These are phyloP conservation scores for Cucumis melo DNA, from an alignment of 306 rosid genomes.

Conservation along the genomic window DNA sequence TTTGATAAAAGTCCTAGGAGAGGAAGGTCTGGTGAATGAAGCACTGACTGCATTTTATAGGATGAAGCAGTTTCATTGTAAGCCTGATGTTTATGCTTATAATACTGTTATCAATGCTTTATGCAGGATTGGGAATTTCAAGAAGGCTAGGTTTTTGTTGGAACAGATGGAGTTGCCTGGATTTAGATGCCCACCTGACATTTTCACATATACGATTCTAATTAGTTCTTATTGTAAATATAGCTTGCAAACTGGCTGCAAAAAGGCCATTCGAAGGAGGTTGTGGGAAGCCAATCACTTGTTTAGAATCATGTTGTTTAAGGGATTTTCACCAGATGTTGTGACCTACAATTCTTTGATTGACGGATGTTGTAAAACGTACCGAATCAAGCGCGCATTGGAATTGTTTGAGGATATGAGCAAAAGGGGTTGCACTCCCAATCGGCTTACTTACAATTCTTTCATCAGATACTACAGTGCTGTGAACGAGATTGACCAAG, in stretches of 20 bases:
- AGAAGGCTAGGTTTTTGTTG: conserved; percentile 50
- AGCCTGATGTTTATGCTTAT: conserved; percentile 56
- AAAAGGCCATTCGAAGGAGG: conserved; percentile 64
- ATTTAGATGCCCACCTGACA: conserved; percentile 64
- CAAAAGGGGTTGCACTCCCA: conserved; percentile 50
- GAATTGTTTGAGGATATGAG: conserved; percentile 78
- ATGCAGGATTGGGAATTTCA: conserved; percentile 57
- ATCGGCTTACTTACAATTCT: conserved; percentile 55
- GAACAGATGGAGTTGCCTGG: conserved; percentile 92
- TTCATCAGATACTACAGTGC: conserved; percentile 65
- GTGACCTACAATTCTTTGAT: conserved; percentile 79
- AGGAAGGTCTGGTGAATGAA: conserved; percentile 55
- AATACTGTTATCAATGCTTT: conserved; percentile 49
- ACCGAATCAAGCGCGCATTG: conserved; percentile 49
- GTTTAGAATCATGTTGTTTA: conserved; percentile 69
- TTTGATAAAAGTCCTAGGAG: conserved; percentile 81
- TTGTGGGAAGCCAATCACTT: conserved; percentile 74
- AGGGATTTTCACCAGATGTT: conserved; percentile 66
- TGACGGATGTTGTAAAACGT: conserved; percentile 78
- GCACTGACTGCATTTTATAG: conserved; percentile 53
- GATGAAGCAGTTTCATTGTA: conserved; percentile 63
- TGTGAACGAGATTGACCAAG: conserved; percentile 71
- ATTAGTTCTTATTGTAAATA: conserved; percentile 60
- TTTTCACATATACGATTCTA: conserved; percentile 52
- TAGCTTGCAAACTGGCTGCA: conserved; percentile 53